A percentile compares a stretch with the other conserved stretches of the same genome.
Evolutionary conservation across 768 basidiomycete genomes (phyloP).

Genomic region (Suillus ampliporus): DNA sequence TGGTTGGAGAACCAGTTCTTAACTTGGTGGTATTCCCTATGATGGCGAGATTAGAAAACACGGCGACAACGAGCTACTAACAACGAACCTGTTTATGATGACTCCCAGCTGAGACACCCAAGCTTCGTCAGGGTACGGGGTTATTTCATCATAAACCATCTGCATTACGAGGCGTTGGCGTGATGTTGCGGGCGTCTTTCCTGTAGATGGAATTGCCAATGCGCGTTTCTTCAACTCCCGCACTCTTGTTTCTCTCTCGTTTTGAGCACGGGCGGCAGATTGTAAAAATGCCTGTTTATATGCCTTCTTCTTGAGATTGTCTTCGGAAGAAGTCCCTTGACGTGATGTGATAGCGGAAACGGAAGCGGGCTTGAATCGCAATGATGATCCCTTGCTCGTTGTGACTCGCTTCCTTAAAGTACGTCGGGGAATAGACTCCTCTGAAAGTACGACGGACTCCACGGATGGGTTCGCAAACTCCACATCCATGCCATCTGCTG

Average conservation of each 20-base stretch:
- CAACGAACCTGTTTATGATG: conserved; percentile 55
- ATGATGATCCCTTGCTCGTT: conserved; percentile 30
- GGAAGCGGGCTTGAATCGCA: conserved; percentile 30
- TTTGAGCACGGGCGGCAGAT: conserved; percentile 26
- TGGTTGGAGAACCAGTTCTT: conserved; percentile 75
- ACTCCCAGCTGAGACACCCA: conserved; percentile 66
- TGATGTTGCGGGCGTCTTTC: conserved; percentile 55
- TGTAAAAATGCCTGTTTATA: conserved; percentile 29
- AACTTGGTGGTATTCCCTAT: conserved; percentile 62
- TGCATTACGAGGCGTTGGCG: conserved; percentile 62
- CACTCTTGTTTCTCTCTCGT: conserved; percentile 37
- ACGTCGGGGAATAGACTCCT: conserved; percentile 27
- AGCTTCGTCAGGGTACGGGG: conserved; percentile 65
- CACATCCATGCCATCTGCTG: conserved; percentile 32
- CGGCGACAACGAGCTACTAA: not conserved
- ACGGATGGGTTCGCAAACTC: conserved; percentile 27
- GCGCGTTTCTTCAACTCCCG: conserved; percentile 39
- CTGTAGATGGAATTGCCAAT: conserved; percentile 39
- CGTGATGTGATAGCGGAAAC: conserved; percentile 30
- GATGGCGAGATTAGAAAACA: conserved; percentile 14
- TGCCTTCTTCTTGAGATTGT: conserved; percentile 32
- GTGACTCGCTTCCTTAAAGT: conserved; percentile 33
- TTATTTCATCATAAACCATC: conserved; percentile 70
- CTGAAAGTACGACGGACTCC: conserved; percentile 30
- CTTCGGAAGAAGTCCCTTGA: conserved; percentile 32